A percentile compares a stretch with the other conserved stretches of the same genome.
These are phyloP conservation scores for Hippophae tibetana DNA, from an alignment of 306 rosid genomes.

Conservation along the genomic window DNA sequence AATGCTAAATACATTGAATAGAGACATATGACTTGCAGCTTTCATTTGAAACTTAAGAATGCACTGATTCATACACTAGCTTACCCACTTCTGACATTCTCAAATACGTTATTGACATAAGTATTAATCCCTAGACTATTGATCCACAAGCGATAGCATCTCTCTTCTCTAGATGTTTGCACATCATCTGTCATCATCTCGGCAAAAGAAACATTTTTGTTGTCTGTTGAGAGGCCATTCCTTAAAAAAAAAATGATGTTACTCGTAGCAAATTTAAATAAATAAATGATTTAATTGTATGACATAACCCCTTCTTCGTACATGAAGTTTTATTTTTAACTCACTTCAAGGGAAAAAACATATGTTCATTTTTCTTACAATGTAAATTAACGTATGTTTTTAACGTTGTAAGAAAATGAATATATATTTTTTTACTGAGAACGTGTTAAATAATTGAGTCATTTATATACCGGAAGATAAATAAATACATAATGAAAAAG, in stretches of 20 bases:
- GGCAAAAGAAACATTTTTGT: constrained; percentile 65
- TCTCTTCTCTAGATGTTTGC: constrained; percentile 89
- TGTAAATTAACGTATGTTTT: too few species aligned
- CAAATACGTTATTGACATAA: constrained; percentile 68
- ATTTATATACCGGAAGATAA: too few species aligned
- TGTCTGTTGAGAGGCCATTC: constrained; percentile 85
- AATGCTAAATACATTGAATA: too few species aligned
- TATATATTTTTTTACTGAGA: too few species aligned
- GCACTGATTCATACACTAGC: constrained; percentile 10
- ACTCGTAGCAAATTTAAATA: background rate
- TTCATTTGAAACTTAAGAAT: background rate
- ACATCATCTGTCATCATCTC: constrained; percentile 93
- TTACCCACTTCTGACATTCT: constrained; percentile 93
- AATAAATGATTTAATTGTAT: too few species aligned
- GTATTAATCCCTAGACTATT: constrained; percentile 82
- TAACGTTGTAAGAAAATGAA: too few species aligned
- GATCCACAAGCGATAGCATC: constrained; percentile 93
- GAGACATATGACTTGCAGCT: constrained; percentile 1
- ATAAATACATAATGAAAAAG: too few species aligned
- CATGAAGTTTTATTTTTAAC: too few species aligned
- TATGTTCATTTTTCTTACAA: too few species aligned
- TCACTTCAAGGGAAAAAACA: too few species aligned
- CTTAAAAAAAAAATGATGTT: constrained; percentile 30
- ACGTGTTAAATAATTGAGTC: too few species aligned
- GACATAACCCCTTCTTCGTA: too few species aligned